A percentile compares a stretch with the other conserved stretches of the same genome.
Evolutionary conservation across 75 land plant genomes (phyloP).

Genomic region (Picea glauca): DNA sequence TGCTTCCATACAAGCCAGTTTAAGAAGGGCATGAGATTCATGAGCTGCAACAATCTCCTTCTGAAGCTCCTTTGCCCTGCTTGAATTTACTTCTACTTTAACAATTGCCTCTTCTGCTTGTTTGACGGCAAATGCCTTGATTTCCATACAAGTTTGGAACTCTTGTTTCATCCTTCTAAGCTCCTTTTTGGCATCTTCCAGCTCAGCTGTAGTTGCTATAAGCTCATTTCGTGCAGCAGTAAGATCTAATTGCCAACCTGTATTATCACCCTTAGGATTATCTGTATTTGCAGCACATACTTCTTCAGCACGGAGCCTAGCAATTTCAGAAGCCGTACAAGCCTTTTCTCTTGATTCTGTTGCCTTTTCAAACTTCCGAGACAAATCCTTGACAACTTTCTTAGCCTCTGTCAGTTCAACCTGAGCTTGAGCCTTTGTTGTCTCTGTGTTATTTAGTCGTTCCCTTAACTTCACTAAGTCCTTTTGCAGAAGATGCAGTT

Average conservation of each 20-base stretch:
- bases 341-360: neutral
- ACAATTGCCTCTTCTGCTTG: constrained; percentile 35
- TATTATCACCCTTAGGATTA: neutral
- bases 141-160: constrained; percentile 43
- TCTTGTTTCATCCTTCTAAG: constrained; percentile 42
- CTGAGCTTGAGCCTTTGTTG: constrained; percentile 6
- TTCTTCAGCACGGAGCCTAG: constrained; percentile 4
- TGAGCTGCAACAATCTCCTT: constrained; percentile 37
- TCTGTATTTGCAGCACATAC: neutral
- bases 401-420: constrained; percentile 13
- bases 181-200: constrained; percentile 59
- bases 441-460: constrained; percentile 6
- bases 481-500: constrained; percentile 16
- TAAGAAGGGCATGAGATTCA: constrained; percentile 38
- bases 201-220: constrained; percentile 19
- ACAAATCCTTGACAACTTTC: neutral
- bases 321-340: neutral
- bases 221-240: neutral
- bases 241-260: neutral
- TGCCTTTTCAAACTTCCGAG: constrained; percentile 6
- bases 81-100: constrained; percentile 21
- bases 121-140: constrained; percentile 30
- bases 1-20: constrained; percentile 44
- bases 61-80: constrained; percentile 32
- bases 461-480: constrained; percentile 11